Conservation (phyloP, 2,329 filamentous ascomycete species). For the Albophoma yamanashiensis region DNA sequence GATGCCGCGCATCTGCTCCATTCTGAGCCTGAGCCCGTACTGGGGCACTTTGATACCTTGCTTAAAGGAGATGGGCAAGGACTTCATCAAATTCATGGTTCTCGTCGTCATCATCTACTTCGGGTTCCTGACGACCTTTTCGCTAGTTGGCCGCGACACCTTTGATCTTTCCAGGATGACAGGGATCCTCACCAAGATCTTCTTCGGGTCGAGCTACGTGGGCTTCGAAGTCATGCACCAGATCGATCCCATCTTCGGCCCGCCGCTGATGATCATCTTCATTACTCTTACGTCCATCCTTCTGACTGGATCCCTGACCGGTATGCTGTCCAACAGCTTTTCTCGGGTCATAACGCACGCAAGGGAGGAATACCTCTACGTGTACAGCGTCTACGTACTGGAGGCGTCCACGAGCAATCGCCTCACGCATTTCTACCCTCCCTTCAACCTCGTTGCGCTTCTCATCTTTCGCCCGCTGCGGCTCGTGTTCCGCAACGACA, state of each 20-base stretch:
- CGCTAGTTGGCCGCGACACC: slow-evolving; percentile 59
- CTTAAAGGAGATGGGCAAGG: slow-evolving; percentile 87
- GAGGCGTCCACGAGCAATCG: slow-evolving; percentile 58
- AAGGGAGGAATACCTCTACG: slow-evolving; percentile 68
- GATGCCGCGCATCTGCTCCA: slow-evolving; percentile 78
- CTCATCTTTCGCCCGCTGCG: slow-evolving; percentile 62
- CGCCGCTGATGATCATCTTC: slow-evolving; percentile 59
- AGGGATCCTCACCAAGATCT: slow-evolving; percentile 69
- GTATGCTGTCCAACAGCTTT: slow-evolving; percentile 69
- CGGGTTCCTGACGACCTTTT: slow-evolving; percentile 82
- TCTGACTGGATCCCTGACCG: slow-evolving; percentile 67
- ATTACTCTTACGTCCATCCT: slow-evolving; percentile 69
- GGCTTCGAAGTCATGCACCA: slow-evolving; percentile 59
- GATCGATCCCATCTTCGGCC: slow-evolving; percentile 48
- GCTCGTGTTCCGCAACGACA: slow-evolving; percentile 53
- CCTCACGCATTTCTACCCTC: slow-evolving; percentile 60
- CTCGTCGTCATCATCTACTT: slow-evolving; percentile 74
- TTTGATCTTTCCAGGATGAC: slow-evolving; percentile 60
- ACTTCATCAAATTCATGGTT: slow-evolving; percentile 78
- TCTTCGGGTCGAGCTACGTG: slow-evolving; percentile 66
- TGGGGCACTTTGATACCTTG: slow-evolving; percentile 87
- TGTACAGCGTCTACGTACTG: slow-evolving; percentile 57
- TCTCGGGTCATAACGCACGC: slow-evolving; percentile 52
- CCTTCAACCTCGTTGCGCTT: slow-evolving; percentile 65
- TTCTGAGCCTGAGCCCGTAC: slow-evolving; percentile 78